A percentile compares a stretch with the other conserved stretches of the same genome.
phyloP scores from a whole-genome alignment of 495 filamentous ascomycete genomes.

The Terfezia claveryi region DNA sequence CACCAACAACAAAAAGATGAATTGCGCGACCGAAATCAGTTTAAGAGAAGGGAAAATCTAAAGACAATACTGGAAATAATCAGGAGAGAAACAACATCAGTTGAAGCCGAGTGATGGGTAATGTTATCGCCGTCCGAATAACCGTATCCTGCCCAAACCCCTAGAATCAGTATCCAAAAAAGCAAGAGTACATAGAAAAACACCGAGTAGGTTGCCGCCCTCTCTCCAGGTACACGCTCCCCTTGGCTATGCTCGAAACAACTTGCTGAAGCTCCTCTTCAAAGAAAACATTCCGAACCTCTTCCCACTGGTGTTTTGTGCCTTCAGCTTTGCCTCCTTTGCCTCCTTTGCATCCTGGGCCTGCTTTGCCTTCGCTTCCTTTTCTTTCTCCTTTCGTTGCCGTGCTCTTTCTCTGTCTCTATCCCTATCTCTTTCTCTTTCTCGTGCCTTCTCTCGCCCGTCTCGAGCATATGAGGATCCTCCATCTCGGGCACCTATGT shows the following conservation, averaged over 20 bases:
- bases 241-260: background rate
- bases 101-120: too few relatives aligned
- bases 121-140: too few relatives aligned
- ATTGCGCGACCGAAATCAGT: too few relatives aligned
- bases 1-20: too few relatives aligned
- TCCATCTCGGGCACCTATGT: background rate
- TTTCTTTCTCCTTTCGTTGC: background rate
- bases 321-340: background rate
- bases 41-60: too few relatives aligned
- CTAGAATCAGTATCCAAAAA: too few relatives aligned
- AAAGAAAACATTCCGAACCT: background rate
- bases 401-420: background rate
- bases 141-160: too few relatives aligned
- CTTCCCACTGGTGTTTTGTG: background rate
- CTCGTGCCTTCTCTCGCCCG: background rate
- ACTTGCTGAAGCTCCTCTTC: background rate
- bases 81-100: too few relatives aligned
- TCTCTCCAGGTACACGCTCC: too few relatives aligned
- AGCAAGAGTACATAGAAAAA: too few relatives aligned
- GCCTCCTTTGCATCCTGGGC: background rate
- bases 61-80: too few relatives aligned
- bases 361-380: background rate
- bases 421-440: background rate
- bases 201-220: too few relatives aligned
- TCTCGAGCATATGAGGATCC: background rate